Percentiles rank a stretch among this genome's conserved stretches.
Evolutionary conservation across 2,329 filamentous ascomycete genomes (phyloP).

Genomic region (Rhexocercosporidium sp.): DNA sequence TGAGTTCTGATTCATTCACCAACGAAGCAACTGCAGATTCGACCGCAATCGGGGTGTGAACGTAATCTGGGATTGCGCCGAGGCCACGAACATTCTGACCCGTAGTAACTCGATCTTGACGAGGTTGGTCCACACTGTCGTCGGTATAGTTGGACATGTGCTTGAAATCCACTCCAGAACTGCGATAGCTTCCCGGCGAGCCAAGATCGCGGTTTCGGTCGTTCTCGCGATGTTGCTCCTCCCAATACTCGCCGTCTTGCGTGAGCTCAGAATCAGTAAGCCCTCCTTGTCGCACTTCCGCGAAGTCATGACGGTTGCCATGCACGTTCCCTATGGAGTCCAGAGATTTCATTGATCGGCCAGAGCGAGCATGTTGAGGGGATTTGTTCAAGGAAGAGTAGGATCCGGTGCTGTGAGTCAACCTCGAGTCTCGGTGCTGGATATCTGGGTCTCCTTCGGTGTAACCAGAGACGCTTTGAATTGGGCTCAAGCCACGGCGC

Average conservation of each 20-base stretch:
- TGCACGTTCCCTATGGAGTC: conserved; percentile 39
- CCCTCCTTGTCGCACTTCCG: conserved; percentile 41
- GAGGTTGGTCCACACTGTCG: conserved; percentile 57
- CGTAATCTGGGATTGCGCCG: conserved; percentile 76
- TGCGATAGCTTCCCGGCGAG: conserved; percentile 61
- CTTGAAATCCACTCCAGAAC: conserved; percentile 58
- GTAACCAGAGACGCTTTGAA: conserved; percentile 90
- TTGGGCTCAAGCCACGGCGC: conserved; percentile 79
- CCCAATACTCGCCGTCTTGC: conserved; percentile 44
- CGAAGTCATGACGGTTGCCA: conserved; percentile 41
- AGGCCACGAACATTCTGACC: conserved; percentile 74
- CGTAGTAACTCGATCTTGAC: conserved; percentile 63
- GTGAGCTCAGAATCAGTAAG: conserved; percentile 52
- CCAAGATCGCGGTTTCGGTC: conserved; percentile 54
- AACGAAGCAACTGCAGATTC: conserved; percentile 93
- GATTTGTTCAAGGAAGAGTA: conserved; percentile 68
- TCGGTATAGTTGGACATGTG: conserved; percentile 59
- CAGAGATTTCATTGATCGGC: conserved; percentile 56
- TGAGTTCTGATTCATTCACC: conserved; percentile 78
- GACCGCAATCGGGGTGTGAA: conserved; percentile 73
- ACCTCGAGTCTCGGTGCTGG: conserved; percentile 60
- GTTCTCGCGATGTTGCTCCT: conserved; percentile 43
- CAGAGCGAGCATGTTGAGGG: conserved; percentile 55
- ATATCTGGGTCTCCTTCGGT: conserved; percentile 68
- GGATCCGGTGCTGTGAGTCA: conserved; percentile 58